Base-by-base conservation (phyloP, 345 rosid species). In the Pistacia atlantica region DNA sequence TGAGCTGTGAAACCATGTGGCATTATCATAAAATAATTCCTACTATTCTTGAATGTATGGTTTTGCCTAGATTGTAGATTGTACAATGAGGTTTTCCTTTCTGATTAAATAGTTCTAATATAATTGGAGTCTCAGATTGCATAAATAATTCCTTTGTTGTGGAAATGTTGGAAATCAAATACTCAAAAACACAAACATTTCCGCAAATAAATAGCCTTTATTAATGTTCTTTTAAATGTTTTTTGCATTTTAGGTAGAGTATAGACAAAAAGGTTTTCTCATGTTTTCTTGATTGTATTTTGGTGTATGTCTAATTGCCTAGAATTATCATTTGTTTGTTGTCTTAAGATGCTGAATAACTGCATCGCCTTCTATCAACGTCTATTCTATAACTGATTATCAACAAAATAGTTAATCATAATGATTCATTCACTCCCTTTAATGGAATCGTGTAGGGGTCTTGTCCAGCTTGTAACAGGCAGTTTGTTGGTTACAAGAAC, bases 381-480 rank as follows among this genome's bases (percentile, higher is more conserved):
- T 25, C 28, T 69, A 51, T 51, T 28, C 14, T 66, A 66, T 31
- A 4, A 11, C 55, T 66, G 18, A 45, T 45, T 31, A 11, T 31
- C 2, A 25, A 54, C 20, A 69, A 31, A 69, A 28, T 51, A 31
- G n/a, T 49, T 25, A 58, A 45, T 58, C 42, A 45, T 8, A 45
- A 3, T 59, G 75, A 13, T 31, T 42, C 35, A 52, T 55, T 65
- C 52, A 8, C 16, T 62, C 56, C 49, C 25, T 55, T 60, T 33
- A 13, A 76, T 28, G 63, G 59, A 66, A 31, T 58, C 79, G 66
- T 38, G 37, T 82, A 93, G 99, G 99, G 99, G 59, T 84, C 89
- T 74, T 95, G 99, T 80, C 98, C 98, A 12, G 97, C 96, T 25
- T 95, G 99, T 85, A 89, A 89, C 83, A 87, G 90, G 79, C 91